phyloP scores from a whole-genome alignment of 2,329 filamentous ascomycete species.

The Cercospora sojina region DNA sequence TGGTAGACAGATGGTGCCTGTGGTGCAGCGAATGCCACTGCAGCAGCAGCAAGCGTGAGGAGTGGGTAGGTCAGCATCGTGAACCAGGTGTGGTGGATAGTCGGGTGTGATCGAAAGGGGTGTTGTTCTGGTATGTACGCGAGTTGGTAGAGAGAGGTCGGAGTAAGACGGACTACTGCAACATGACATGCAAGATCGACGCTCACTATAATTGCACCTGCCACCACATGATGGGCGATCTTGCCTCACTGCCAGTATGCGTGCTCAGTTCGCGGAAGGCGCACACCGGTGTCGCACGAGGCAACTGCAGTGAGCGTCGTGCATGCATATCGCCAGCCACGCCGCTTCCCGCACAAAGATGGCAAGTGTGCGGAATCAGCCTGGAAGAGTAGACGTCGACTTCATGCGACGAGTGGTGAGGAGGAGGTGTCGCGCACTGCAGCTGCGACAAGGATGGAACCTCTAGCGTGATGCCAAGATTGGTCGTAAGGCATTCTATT shows the following conservation, averaged over 20 bases:
- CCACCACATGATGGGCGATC: background rate
- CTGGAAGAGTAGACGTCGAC: background rate
- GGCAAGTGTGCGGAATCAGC: background rate
- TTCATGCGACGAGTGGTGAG: background rate
- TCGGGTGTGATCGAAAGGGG: background rate
- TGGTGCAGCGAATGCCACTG: background rate
- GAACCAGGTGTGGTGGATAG: background rate
- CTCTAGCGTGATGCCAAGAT: background rate
- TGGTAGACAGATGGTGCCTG: background rate
- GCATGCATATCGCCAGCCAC: background rate
- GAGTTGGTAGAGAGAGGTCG: background rate
- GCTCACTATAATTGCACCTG: background rate
- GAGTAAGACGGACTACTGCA: background rate
- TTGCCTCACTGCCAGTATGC: background rate
- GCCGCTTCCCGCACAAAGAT: background rate
- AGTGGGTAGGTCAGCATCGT: slow-evolving; percentile 3
- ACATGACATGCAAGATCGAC: background rate
- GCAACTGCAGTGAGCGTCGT: background rate
- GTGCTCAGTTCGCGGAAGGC: background rate
- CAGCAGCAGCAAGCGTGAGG: background rate
- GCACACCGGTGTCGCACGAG: background rate
- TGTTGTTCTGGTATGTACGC: background rate
- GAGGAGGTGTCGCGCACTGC: background rate
- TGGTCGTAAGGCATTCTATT: background rate
- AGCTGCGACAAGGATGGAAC: background rate